Evolutionary conservation across 2,329 filamentous ascomycete species (phyloP), one percentile per base, ranked within the genome.

Genomic region (Stachybotrys elegans): DNA sequence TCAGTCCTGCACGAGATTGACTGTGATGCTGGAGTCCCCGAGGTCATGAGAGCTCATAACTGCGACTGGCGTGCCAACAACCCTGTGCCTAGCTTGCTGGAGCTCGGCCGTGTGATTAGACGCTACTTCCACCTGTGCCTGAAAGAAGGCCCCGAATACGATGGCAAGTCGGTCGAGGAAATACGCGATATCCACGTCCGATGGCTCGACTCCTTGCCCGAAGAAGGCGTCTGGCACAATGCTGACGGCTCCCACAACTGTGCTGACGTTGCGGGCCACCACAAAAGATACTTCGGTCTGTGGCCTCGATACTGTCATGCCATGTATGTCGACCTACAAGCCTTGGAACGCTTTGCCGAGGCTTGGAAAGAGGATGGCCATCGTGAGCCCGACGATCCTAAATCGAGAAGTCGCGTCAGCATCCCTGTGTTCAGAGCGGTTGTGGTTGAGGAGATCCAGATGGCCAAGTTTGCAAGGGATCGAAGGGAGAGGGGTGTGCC

Each of bases 171-270:
- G 19, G 20, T 37, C 6, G 34, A 37, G 16, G n/a, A 37, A 19
- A 19, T 37, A 19, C 34, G 20, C 7, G 34, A 37, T 17, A 37
- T 37, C 19, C 34, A 37, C 34, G 13, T 37, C n/a, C n/a, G 20
- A 19, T 37, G 34, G 34, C 34, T 37, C 12, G 34, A 37, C n/a
- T 37, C 34, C n/a, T 13, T 37, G 34, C 34, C 34, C n/a, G 19
- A 37, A 6, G n/a, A 17, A 20, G 34, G 34, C 19, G 20, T 16
- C n/a, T 37, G n/a, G 34, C 34, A 37, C 20, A 37, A 37, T 19
- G 34, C 16, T 17, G 34, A 37, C 34, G 34, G 34, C 34, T 37
- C 34, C 6, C 34, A 37, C 16, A 37, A 37, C 34, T 37, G 34
- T 37, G 34, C 34, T 19, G 34, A 37, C 6, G 13, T 17, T 21